Conservation (phyloP, 371 early-diverging fungal genomes). For the Phascolomyces articulosus region DNA sequence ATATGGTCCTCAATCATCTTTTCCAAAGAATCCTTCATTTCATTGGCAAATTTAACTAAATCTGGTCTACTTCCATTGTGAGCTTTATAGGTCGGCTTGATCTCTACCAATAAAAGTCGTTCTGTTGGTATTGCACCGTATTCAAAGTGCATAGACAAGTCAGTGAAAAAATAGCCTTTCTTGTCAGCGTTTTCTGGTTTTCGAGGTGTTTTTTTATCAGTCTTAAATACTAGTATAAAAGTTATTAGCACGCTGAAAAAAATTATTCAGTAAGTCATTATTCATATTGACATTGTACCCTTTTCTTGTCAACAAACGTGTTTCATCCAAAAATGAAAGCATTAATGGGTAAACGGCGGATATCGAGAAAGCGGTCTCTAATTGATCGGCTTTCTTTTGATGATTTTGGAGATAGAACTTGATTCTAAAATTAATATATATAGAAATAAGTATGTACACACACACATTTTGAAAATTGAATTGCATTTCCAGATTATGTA, state of each 20-base stretch:
- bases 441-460: background rate
- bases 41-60: background rate
- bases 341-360: background rate
- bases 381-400: background rate
- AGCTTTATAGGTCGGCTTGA: background rate
- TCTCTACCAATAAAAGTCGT: background rate
- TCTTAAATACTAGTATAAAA: background rate
- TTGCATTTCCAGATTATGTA: background rate
- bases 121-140: background rate
- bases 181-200: too few species aligned
- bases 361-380: background rate
- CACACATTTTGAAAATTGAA: background rate
- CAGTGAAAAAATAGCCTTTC: background rate
- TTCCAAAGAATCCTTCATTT: background rate
- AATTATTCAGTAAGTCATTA: too few species aligned
- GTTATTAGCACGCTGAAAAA: background rate
- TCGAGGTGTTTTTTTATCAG: too few species aligned
- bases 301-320: background rate
- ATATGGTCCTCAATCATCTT: background rate
- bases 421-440: background rate
- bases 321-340: background rate
- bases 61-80: background rate
- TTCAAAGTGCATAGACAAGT: background rate
- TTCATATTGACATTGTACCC: background rate
- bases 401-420: background rate